Evolutionary conservation across 805 yeast species (phyloP).

Genomic region (Yarrowia divulgata): DNA sequence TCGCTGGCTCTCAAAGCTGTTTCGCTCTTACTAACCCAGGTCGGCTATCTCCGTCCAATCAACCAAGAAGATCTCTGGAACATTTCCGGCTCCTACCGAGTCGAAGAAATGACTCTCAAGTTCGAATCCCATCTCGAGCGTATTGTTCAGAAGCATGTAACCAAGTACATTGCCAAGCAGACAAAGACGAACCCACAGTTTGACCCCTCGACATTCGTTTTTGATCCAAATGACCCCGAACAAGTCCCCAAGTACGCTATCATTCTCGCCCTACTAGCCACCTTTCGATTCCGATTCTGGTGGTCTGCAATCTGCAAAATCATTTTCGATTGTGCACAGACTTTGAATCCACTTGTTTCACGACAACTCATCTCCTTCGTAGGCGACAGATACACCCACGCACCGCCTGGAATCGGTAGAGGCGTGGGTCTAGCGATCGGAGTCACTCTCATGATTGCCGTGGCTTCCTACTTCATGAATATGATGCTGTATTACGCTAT

Average conservation of each 20-base stretch:
- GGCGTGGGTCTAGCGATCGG: conserved; percentile 83
- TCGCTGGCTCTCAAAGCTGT: neutral
- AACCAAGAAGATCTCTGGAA: conserved; percentile 62
- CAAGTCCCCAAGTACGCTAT: conserved; percentile 45
- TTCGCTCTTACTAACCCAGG: conserved; percentile 40
- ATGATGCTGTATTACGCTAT: conserved; percentile 67
- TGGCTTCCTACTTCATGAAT: conserved; percentile 59
- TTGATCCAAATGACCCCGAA: conserved; percentile 16
- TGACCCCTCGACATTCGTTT: neutral
- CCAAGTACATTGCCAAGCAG: conserved; percentile 44
- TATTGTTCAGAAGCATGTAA: conserved; percentile 44
- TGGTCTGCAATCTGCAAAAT: conserved; percentile 46
- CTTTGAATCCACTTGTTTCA: conserved; percentile 69
- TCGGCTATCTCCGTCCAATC: conserved; percentile 68
- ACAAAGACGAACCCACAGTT: conserved; percentile 56
- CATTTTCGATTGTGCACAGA: conserved; percentile 49
- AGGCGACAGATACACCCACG: conserved; percentile 56
- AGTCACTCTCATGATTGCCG: conserved; percentile 61
- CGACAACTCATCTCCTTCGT: conserved; percentile 69
- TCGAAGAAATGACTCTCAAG: conserved; percentile 50
- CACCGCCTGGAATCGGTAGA: conserved; percentile 56
- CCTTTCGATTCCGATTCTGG: conserved; percentile 50
- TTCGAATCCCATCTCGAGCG: conserved; percentile 49
- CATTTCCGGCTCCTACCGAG: conserved; percentile 51
- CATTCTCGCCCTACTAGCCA: conserved; percentile 50